Evolutionary conservation across 2,329 filamentous ascomycete species (phyloP), one percentile per base, ranked within the genome.

Genomic region (Botrytis hyacinthi): DNA sequence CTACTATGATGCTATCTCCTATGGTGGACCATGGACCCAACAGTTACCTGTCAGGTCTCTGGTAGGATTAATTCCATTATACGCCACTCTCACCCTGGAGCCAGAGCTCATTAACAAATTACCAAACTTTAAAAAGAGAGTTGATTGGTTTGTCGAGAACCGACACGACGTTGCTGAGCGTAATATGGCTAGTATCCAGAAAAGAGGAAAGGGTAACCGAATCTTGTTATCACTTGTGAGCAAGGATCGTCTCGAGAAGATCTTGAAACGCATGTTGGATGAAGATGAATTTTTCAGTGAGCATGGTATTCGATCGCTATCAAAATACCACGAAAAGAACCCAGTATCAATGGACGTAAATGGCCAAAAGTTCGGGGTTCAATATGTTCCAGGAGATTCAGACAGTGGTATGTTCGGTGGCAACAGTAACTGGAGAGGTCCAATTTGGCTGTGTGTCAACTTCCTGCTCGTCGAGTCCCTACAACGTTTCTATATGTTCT

Each of bases 1-100:
- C 86, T 98, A 98, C 87, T 98, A 98, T 81, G 95, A 98, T 84
- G 95, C 95, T 40, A 98, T 98, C 76, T 97, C 95, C 1, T 98
- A 94, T 90, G 95, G 95, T 68, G 94, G 94, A 14, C 95, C 95
- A 12, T 97, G 92, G 91, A 93, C 93, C 71, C 93, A 98, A 80
- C 95, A 98, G 82, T 88, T 98, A 80, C 95, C 94, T 1, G 93
- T 98, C 70, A 88, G 94, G 74, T 98, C 95, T 26, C 88, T 98
- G 12, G 95, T 98, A 70, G 95, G 96, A 18, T 85, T 98, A 73
- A 98, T 98, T 76, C 95, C 95, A 2, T 88, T 98, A 18, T 98
- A 97, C 81, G 94, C 94, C 10, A 97, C 95, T 4, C 86, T 97
- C 75, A 98, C 96, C 0, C 86, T 98, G 18, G 96, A 98, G 83